Conservation (phyloP, 2,329 filamentous ascomycete species). For the Penicillium sp. region DNA sequence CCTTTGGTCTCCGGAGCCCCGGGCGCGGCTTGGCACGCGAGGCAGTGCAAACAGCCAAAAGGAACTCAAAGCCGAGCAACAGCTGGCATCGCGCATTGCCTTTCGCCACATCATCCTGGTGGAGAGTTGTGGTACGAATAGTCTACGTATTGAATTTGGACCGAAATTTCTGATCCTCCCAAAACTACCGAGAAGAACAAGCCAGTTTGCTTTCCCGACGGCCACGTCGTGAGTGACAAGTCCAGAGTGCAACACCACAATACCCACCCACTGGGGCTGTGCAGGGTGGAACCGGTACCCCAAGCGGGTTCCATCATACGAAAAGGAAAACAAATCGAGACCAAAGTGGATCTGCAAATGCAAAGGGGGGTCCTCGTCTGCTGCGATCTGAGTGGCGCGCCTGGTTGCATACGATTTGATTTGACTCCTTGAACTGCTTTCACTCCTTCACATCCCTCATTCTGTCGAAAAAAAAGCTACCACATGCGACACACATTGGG, state of each 20-base stretch:
- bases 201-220: background rate
- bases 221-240: slow-evolving; percentile 3
- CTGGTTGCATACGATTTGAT: background rate
- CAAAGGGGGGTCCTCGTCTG: slow-evolving; percentile 8
- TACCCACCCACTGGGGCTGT: background rate
- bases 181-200: too few species aligned
- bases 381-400: slow-evolving; percentile 6
- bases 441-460: slow-evolving; percentile 2
- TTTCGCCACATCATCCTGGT: background rate
- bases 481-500: background rate
- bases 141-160: too few species aligned
- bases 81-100: background rate
- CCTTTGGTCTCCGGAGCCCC: background rate
- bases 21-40: background rate
- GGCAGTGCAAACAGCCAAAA: background rate
- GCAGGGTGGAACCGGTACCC: slow-evolving; percentile 6
- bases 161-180: too few species aligned
- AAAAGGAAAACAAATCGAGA: slow-evolving; percentile 13
- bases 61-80: background rate
- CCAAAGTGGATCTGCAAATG: slow-evolving; percentile 14
- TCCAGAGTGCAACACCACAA: slow-evolving; percentile 2
- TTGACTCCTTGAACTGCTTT: slow-evolving; percentile 6
- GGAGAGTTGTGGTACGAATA: too few species aligned
- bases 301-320: slow-evolving; percentile 1
- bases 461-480: background rate